Base-by-base conservation (phyloP, 1,284 basidiomycete genomes). In the Apiotrichum montevideense region DNA sequence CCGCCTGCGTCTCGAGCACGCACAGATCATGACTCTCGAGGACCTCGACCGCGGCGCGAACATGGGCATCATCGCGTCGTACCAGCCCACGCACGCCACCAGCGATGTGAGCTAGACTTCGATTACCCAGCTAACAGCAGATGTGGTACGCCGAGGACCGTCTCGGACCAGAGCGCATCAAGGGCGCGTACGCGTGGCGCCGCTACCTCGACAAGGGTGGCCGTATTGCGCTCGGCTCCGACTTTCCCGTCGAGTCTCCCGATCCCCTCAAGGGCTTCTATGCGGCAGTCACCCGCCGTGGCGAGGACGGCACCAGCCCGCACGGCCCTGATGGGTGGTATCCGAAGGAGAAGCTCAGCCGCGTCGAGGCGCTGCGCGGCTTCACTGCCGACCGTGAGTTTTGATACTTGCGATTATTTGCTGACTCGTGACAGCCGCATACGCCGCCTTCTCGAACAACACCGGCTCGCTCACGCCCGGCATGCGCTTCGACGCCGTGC, bases 71-170 rank as follows among this genome's bases (percentile, higher is more conserved):
- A 89, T 96, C 65, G 83, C 88, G 1, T 94, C 91, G 63, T 89
- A 94, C 32, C 94, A 97, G 68, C 93, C 94, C 0, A 95, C 90
- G 1, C 92, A 97, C 71, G 90, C 75, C 15, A 79, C 78, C 1
- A 74, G 71, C 49, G 75, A 76, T 61, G 74, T 74, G 52, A 70
- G 72, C 63, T 8, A 8, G 35, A n/a, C 35, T 44, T 35, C 7
- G 35, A 8, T 40, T 3, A 32, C 35, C 3, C 15, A 4, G 37
- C 13, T 33, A 3, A 44, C 33, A 35, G 37, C 46, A 96, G 70
- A 95, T 96, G 92, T 83, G 83, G 77, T 96, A 94, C 65, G 90
- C 89, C 0, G 88, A 93, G 71, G 79, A 73, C 21, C 83, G 90
- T 56, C 74, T 94, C 60, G 92, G 92, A 0, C 77, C 84, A 0